phyloP scores from a whole-genome alignment of 2,329 filamentous ascomycete species.

The Cytospora mali region DNA sequence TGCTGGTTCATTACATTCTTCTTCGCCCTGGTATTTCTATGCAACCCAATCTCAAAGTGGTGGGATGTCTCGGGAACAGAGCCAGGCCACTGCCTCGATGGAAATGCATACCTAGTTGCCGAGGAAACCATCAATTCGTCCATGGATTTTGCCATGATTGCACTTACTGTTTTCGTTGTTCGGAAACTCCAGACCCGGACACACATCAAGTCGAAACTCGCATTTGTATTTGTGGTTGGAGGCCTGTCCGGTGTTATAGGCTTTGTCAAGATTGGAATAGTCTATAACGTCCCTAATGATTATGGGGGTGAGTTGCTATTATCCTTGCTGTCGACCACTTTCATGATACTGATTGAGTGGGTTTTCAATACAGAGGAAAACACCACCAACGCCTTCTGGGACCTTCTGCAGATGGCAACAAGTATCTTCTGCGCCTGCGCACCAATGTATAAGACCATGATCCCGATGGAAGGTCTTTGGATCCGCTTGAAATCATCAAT shows the following conservation, averaged over 20 bases:
- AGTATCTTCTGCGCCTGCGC: slow-evolving; percentile 25
- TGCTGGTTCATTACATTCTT: slow-evolving; percentile 26
- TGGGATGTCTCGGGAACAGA: slow-evolving; percentile 22
- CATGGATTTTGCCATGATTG: slow-evolving; percentile 31
- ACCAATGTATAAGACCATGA: slow-evolving; percentile 23
- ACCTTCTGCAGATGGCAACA: slow-evolving; percentile 20
- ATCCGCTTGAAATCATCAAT: not conserved
- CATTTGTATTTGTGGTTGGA: slow-evolving; percentile 29
- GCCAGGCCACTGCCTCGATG: slow-evolving; percentile 22
- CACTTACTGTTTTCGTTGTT: slow-evolving; percentile 28
- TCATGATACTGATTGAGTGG: not conserved
- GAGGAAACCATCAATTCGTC: slow-evolving; percentile 30
- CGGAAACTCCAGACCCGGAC: slow-evolving; percentile 22
- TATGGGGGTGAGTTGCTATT: not conserved
- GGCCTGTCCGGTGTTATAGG: slow-evolving; percentile 31
- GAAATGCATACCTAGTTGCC: slow-evolving; percentile 16
- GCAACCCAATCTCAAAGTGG: slow-evolving; percentile 27
- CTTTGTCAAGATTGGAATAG: slow-evolving; percentile 29
- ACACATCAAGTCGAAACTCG: slow-evolving; percentile 27
- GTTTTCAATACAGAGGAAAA: not conserved
- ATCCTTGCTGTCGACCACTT: not conserved
- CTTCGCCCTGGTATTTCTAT: slow-evolving; percentile 27
- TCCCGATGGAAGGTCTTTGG: not conserved
- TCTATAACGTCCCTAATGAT: slow-evolving; percentile 6
- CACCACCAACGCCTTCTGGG: slow-evolving; percentile 15